These are phyloP conservation scores for Leccinum sublutescens DNA, from an alignment of 768 basidiomycete species.

Conservation along the genomic window DNA sequence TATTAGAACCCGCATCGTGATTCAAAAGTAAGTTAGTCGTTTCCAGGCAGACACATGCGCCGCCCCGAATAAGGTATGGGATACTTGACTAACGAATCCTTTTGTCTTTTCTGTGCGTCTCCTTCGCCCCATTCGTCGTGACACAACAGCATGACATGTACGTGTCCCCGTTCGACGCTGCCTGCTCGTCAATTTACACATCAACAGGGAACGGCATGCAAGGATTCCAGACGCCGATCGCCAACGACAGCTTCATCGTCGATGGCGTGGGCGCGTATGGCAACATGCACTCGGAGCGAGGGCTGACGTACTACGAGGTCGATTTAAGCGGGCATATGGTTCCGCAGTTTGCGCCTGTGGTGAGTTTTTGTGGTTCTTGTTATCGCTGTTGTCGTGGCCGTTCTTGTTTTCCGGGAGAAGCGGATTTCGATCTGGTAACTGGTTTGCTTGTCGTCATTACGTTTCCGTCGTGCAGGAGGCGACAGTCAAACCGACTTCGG, in stretches of 20 bases:
- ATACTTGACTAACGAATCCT: background rate
- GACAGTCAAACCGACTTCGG: background rate
- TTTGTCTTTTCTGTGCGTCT: background rate
- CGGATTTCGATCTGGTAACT: background rate
- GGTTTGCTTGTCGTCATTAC: background rate
- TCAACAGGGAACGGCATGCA: slow-evolving; percentile 35
- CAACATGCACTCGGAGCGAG: slow-evolving; percentile 62
- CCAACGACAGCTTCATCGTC: slow-evolving; percentile 64
- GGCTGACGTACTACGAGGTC: slow-evolving; percentile 67
- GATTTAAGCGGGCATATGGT: slow-evolving; percentile 73
- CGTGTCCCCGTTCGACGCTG: background rate
- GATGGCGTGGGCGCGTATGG: slow-evolving; percentile 70
- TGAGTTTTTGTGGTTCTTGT: slow-evolving; percentile 30
- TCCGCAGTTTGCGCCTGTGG: slow-evolving; percentile 63
- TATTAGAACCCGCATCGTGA: slow-evolving; percentile 45
- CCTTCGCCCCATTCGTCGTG: slow-evolving; percentile 3
- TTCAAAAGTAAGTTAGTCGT: slow-evolving; percentile 53
- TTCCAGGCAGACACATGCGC: background rate
- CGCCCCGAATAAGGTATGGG: background rate
- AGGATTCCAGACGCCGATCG: slow-evolving; percentile 72
- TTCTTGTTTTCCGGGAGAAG: too few species aligned
- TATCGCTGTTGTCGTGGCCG: background rate
- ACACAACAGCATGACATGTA: background rate
- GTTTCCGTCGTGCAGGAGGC: background rate
- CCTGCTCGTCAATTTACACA: background rate